Evolutionary conservation across 441 rosid species (phyloP), one percentile per base, ranked within the genome.

Genomic region (Euphorbia corollata): DNA sequence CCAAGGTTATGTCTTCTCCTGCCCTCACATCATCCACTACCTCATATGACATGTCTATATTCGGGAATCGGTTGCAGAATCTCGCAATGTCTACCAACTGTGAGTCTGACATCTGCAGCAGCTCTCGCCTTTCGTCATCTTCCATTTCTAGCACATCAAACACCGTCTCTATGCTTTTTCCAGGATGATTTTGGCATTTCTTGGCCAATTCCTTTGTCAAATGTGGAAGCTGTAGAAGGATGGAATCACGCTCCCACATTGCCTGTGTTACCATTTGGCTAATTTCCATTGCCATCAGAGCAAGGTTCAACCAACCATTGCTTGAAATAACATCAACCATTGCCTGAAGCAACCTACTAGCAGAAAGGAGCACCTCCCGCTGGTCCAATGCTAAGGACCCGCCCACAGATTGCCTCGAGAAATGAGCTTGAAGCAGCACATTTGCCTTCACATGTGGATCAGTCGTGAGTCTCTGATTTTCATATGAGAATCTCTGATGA

Each of bases 211-310:
- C 97, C 74, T 88, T 84, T 18, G 91, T 85, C 76, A 89, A 89
- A 74, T 91, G 88, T 5, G 98, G 98, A 65, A 91, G 94, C 85
- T 94, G 98, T 56, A 89, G 77, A 73, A 94, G 98, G 90, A 94
- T 82, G 12, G 98, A 86, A 75, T 94, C 99, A 22, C 90, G 88
- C 82, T 91, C 96, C 99, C 98, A 94, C 84, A 91, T 85, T 73
- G 94, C 98, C 68, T 94, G 99, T 5, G 96, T 86, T 79, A 89
- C 92, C 98, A 94, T 94, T 75, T 94, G 98, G 84, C 97, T 88
- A 64, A 85, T 86, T 80, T 91, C 99, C 97, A 95, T 95, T 1
- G 98, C 95, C 69, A 88, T 78, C 67, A 95, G 87, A 39, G 98
- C 98, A 76, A 84, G 97, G 81, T 82, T 84, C 74, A 94, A 82